A percentile compares a stretch with the other conserved stretches of the same genome.
These are phyloP conservation scores for Francoa sonchifolia DNA, from an alignment of 441 rosid species.

Conservation along the genomic window DNA sequence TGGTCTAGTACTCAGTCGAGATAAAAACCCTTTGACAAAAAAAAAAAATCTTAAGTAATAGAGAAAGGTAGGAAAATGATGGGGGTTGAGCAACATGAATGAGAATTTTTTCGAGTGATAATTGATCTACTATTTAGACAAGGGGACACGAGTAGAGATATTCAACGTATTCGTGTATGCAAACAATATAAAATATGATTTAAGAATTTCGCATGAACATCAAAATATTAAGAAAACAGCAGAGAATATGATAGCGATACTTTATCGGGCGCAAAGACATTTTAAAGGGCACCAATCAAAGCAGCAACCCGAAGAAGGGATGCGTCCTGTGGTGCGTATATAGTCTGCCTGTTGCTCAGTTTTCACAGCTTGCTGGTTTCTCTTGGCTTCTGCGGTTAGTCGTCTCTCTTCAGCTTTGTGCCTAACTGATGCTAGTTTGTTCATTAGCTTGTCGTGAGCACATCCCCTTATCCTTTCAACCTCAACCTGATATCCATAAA, in stretches of 20 bases:
- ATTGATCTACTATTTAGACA: no score
- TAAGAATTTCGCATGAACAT: no score
- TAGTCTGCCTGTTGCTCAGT: constrained; percentile 47
- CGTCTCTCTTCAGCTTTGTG: constrained; percentile 56
- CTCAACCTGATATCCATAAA: constrained; percentile 37
- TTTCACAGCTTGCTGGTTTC: constrained; percentile 35
- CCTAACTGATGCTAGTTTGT: constrained; percentile 44
- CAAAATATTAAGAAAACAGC: no score
- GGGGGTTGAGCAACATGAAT: no score
- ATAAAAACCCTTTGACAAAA: no score
- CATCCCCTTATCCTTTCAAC: constrained; percentile 56
- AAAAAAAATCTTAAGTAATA: no score
- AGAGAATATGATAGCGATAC: not conserved
- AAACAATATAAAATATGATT: no score
- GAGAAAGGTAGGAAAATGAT: no score
- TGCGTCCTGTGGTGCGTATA: constrained; percentile 47
- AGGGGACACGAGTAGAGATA: constrained; percentile 3
- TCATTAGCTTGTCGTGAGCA: constrained; percentile 51
- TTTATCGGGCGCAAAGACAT: not conserved
- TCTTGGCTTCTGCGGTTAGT: constrained; percentile 50
- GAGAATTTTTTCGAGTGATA: no score
- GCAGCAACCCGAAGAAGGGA: constrained; percentile 38
- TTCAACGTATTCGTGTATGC: no score
- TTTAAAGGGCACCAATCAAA: constrained; percentile 43
- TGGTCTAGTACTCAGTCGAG: no score